Evolutionary conservation across 2,329 filamentous ascomycete genomes (phyloP).

Genomic region (Fusarium sp.): DNA sequence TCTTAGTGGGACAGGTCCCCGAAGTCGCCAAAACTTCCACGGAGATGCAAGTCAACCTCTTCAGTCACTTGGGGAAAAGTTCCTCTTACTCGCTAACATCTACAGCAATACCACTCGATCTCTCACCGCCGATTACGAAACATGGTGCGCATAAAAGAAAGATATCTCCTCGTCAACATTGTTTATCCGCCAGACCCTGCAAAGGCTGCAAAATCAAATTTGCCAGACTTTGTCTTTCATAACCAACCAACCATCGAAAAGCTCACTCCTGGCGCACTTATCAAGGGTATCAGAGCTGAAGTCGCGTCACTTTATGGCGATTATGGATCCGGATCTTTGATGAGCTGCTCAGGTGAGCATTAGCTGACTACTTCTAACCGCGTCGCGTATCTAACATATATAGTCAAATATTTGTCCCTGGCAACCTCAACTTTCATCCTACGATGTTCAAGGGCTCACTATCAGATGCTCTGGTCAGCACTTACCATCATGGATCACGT

Average conservation of each 20-base stretch:
- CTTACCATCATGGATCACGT: conserved; percentile 83
- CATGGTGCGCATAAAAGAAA: conserved; percentile 97
- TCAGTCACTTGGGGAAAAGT: conserved; percentile 15
- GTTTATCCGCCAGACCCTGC: conserved; percentile 77
- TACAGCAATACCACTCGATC: not conserved
- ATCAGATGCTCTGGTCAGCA: conserved; percentile 89
- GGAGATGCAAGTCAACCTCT: conserved; percentile 21
- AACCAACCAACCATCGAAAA: conserved; percentile 82
- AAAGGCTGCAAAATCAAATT: conserved; percentile 50
- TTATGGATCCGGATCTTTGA: conserved; percentile 82
- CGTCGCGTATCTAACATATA: not conserved
- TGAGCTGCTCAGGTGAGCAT: conserved; percentile 73
- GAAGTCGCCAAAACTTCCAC: conserved; percentile 33
- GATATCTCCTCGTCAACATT: conserved; percentile 95
- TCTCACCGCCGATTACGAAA: not conserved
- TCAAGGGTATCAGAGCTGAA: conserved; percentile 77
- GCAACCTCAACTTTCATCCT: conserved; percentile 97
- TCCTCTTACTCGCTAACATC: not conserved
- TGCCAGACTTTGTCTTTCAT: conserved; percentile 76
- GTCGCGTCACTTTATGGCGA: conserved; percentile 85
- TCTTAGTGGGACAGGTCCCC: conserved; percentile 32
- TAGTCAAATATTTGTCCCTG: conserved; percentile 91
- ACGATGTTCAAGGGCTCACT: conserved; percentile 83
- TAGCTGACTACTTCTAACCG: conserved; percentile 19
- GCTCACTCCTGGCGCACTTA: conserved; percentile 74